These are phyloP conservation scores for Dimocarpus longan DNA, from an alignment of 345 rosid genomes.

Conservation along the genomic window DNA sequence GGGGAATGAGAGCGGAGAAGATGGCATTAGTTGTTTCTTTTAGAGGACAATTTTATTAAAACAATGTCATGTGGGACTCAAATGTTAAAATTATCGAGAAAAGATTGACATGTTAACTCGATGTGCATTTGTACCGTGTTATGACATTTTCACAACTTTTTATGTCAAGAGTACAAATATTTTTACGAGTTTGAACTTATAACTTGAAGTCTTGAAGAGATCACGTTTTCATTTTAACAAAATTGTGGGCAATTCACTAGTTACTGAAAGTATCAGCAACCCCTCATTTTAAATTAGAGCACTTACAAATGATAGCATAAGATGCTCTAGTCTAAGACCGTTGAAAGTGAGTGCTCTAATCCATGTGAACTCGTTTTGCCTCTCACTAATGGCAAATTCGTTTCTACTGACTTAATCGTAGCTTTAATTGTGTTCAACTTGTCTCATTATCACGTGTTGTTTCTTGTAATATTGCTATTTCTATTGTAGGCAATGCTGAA, in stretches of 20 bases:
- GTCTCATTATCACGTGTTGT: neutral
- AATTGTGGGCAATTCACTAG: neutral
- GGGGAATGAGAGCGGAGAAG: too few relatives aligned
- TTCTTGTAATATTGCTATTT: neutral
- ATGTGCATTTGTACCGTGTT: too few relatives aligned
- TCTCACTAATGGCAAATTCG: neutral
- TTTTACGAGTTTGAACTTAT: neutral
- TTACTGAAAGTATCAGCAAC: neutral
- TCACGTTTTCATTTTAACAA: neutral
- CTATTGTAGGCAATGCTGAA: constrained; percentile 76
- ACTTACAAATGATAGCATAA: neutral
- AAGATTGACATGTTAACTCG: too few relatives aligned
- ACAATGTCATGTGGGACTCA: too few relatives aligned
- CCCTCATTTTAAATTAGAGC: neutral
- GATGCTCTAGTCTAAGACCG: neutral
- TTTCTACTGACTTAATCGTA: neutral
- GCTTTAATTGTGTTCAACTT: neutral
- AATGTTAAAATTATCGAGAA: too few relatives aligned
- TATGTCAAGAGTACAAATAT: neutral
- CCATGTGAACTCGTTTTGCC: neutral
- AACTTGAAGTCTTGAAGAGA: neutral
- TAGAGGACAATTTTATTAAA: too few relatives aligned
- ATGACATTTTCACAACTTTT: neutral
- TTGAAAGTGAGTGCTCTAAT: neutral
- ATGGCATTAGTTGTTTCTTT: too few relatives aligned